phyloP scores from a whole-genome alignment of 208 protist species.

The Leishmania arabica region DNA sequence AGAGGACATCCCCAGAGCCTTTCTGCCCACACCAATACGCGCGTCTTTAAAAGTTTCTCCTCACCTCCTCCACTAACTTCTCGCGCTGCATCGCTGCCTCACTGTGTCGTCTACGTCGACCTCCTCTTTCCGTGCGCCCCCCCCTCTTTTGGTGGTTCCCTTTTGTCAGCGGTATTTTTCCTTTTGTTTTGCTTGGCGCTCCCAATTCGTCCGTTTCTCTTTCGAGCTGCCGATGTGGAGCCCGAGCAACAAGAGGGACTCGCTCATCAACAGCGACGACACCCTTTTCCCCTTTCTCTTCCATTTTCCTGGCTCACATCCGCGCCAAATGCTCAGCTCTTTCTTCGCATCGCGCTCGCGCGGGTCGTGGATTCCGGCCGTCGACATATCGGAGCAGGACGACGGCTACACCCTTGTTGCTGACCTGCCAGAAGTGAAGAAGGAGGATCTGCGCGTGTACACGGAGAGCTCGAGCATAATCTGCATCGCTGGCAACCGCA shows the following conservation, averaged over 20 bases:
- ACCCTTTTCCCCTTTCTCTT: conserved; percentile 10
- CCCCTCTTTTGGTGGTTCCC: not conserved
- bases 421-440: conserved; percentile 78
- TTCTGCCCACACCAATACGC: not conserved
- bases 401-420: conserved; percentile 61
- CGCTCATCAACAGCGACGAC: not conserved
- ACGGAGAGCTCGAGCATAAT: conserved; percentile 54
- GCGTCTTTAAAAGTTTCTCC: not conserved
- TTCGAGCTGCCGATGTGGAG: not conserved
- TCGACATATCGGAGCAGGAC: conserved; percentile 69
- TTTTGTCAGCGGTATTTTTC: too few relatives aligned
- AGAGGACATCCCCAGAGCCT: not conserved
- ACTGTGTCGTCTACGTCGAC: not conserved
- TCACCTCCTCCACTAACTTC: not conserved
- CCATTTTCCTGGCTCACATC: conserved; percentile 2
- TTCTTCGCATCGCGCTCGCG: conserved; percentile 56
- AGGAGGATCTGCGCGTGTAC: conserved; percentile 67
- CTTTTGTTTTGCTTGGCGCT: not conserved
- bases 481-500: conserved; percentile 77
- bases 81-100: not conserved
- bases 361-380: conserved; percentile 72
- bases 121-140: not conserved
- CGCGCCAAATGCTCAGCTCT: conserved; percentile 33
- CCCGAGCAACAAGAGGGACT: conserved; percentile 12
- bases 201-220: not conserved